Evolutionary conservation across 768 basidiomycete genomes (phyloP), one percentile per base, ranked within the genome.

Genomic region (Piloderma croceum): DNA sequence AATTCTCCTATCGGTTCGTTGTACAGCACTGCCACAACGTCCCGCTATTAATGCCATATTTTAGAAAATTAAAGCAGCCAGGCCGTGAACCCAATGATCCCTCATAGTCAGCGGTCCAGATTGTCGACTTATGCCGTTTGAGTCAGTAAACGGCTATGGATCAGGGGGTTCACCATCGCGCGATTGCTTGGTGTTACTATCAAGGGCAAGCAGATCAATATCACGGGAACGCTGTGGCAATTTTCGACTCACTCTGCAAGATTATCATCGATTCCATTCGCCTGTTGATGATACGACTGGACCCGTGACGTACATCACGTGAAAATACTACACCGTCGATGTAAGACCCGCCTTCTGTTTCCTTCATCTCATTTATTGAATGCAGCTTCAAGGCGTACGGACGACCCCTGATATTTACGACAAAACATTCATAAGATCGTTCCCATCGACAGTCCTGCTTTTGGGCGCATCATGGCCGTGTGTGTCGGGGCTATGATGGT

Each of bases 261-360:
- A 97, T 52, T 97, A 97, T 53, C 93, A 97, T 61, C 83, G 93
- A 1, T 96, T 92, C 73, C 88, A 90, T 57, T 77, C 77, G 1
- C 88, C 90, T 1, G 86, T 93, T 17, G 87, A 89, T 45, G 91
- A 91, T 0, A 76, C 59, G 25, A 76, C 97, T 21, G 93, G 92
- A 13, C 69, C 69, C 24, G 90, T 92, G 79, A 80, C 77, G 6
- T 74, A 85, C 52, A 86, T 97, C 40, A 48, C 79, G 3, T 96
- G 94, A 5, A 90, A 94, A 54, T 97, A 96, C 62, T 98, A 96
- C 61, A 97, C 96, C 0, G 94, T 96, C 46, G 94, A 92, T 42
- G 86, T 87, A 48, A 36, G 77, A 66, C 3, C n/a, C 32, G 15
- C 7, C 33, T 11, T 31, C 23, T 7, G 21, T 17, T 5, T 23